phyloP scores from a whole-genome alignment of 1,139 yeast genomes.

The Geotrichum aggregatum region DNA sequence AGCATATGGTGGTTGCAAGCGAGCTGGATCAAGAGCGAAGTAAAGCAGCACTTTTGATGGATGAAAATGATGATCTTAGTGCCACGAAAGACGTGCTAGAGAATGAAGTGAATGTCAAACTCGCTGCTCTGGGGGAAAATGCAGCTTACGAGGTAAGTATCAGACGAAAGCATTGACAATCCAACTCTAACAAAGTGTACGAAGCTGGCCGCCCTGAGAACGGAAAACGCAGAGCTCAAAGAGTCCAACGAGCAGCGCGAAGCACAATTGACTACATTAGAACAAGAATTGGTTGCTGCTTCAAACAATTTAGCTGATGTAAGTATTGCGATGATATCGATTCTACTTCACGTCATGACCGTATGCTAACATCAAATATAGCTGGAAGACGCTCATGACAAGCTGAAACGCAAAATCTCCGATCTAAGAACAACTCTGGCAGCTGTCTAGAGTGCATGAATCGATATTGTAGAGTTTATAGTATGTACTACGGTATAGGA shows the following conservation, averaged over 20 bases:
- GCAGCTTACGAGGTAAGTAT: slow-evolving; percentile 20
- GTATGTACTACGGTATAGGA: neutral
- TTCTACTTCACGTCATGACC: neutral
- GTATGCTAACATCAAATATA: neutral
- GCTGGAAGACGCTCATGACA: neutral
- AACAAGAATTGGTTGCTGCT: slow-evolving; percentile 38
- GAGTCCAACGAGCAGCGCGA: slow-evolving; percentile 38
- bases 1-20: slow-evolving; percentile 73
- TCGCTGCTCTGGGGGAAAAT: slow-evolving; percentile 17
- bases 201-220: slow-evolving; percentile 48
- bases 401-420: neutral
- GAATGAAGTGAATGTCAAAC: slow-evolving; percentile 22
- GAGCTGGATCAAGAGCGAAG: slow-evolving; percentile 64
- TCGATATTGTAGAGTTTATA: neutral
- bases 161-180: slow-evolving; percentile 44
- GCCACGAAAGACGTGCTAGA: slow-evolving; percentile 53
- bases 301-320: slow-evolving; percentile 18
- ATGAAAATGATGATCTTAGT: slow-evolving; percentile 57
- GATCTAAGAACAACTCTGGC: neutral
- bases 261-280: slow-evolving; percentile 35
- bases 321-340: no score
- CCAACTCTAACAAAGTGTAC: no score
- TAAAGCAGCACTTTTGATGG: slow-evolving; percentile 59
- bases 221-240: slow-evolving; percentile 41
- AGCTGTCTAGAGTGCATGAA: neutral